These are phyloP conservation scores for Dactylellina drechsleri DNA, from an alignment of 2,329 filamentous ascomycete species.

Conservation along the genomic window DNA sequence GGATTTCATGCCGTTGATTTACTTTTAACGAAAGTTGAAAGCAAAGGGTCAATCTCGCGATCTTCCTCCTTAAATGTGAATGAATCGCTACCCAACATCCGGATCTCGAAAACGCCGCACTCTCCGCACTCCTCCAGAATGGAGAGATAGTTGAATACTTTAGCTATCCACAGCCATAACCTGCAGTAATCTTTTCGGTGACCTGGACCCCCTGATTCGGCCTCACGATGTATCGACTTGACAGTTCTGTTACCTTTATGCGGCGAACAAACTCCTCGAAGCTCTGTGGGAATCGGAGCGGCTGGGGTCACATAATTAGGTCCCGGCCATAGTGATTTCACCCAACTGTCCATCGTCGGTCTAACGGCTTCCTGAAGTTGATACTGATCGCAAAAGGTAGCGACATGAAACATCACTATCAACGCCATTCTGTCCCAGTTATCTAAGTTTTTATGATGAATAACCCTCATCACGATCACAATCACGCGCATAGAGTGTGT, in stretches of 20 bases:
- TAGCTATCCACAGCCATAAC: conserved; percentile 7
- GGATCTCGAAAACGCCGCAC: background rate
- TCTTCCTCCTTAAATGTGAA: no score
- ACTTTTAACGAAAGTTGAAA: background rate
- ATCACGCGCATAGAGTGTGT: background rate
- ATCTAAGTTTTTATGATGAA: background rate
- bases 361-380: background rate
- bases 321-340: background rate
- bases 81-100: no score
- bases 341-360: background rate
- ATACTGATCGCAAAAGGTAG: conserved; percentile 10
- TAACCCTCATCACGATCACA: background rate
- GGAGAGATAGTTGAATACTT: background rate
- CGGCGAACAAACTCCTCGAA: background rate
- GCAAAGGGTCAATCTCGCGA: no score
- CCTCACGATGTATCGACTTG: background rate
- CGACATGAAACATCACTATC: background rate
- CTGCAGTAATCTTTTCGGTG: background rate
- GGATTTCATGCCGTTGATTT: no score
- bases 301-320: no score
- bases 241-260: background rate
- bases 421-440: background rate
- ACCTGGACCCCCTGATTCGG: background rate
- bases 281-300: no score
- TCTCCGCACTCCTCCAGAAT: background rate